Base-by-base conservation (phyloP, 2,329 filamentous ascomycete species). In the Sporothrix euskadiensis region DNA sequence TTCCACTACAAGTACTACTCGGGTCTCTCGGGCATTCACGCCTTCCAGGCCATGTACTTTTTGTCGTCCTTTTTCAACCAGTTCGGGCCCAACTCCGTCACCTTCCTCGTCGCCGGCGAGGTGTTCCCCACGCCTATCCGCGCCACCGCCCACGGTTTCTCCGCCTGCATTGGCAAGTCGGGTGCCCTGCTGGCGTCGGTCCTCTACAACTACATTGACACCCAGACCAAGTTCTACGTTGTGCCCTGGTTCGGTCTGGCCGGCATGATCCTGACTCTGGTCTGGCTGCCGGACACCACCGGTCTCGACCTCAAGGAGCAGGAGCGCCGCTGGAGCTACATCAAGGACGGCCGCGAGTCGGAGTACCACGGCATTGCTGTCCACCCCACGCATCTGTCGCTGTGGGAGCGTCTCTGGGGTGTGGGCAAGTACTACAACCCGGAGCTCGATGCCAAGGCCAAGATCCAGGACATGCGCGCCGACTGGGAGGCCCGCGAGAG, bases 31-130 rank as follows among this genome's bases (percentile, higher is more conserved):
- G 89, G 93, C 78, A 91, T 98, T 81, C 90, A 93, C 79, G 85
- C 87, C n/a, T 98, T 98, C 90, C 94, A 98, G 85, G 90, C 94
- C 80, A 97, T 98, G 94, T 98, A 98, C 88, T 98, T 97, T 85
- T 82, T 98, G 78, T 97, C 94, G 8, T 97, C 93, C 32, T 98
- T 98, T 87, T 98, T 98, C 90, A 98, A 98, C 88, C 95, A 98
- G 82, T 98, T 98, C 80, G 95, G 95, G 14, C 95, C 95, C 83
- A 98, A 98, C 88, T 91, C 90, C 65, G 94, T 98, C 79, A 97
- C 94, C 75, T 98, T 98, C 92, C 89, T 98, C 77, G 93, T 97
- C 49, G 95, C 95, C 59, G 95, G 94, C 59, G 95, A 98, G 82
- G 94, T 97, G n/a, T 98, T 93, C 87, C 95, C 95, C 10, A 97